A percentile compares a stretch with the other conserved stretches of the same genome.
Evolutionary conservation across 495 filamentous ascomycete genomes (phyloP).

Genomic region (Pseudotulostoma volvatum): DNA sequence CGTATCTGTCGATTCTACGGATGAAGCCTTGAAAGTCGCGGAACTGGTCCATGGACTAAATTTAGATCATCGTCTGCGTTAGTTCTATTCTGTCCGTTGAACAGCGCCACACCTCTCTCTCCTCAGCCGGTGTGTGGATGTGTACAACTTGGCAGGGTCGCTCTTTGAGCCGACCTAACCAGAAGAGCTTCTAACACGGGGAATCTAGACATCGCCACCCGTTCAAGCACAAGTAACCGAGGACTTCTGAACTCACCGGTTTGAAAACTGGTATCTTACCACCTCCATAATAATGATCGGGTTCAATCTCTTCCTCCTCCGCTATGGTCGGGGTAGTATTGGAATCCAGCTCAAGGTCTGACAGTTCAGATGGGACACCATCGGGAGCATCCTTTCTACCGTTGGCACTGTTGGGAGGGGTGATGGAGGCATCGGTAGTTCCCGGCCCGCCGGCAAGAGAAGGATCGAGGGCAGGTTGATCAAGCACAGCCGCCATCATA

Average conservation of each 20-base stretch:
- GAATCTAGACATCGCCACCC: too few relatives aligned
- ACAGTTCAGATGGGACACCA: slow-evolving; percentile 27
- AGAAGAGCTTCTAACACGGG: slow-evolving; percentile 1
- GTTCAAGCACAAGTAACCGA: too few relatives aligned
- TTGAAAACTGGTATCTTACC: slow-evolving; percentile 88
- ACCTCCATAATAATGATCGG: slow-evolving; percentile 72
- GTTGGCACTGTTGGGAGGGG: slow-evolving; percentile 30
- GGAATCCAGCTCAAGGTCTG: slow-evolving; percentile 29
- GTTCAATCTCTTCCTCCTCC: slow-evolving; percentile 49
- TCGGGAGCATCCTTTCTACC: slow-evolving; percentile 29
- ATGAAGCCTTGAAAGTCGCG: slow-evolving; percentile 78
- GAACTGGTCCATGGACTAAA: slow-evolving; percentile 79
- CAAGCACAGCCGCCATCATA: slow-evolving; percentile 22
- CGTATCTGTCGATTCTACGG: slow-evolving; percentile 76
- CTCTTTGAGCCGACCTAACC: not conserved
- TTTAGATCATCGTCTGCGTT: slow-evolving; percentile 1
- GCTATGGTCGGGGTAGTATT: slow-evolving; percentile 12
- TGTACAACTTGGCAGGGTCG: not conserved
- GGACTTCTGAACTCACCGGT: slow-evolving; percentile 67
- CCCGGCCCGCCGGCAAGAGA: slow-evolving; percentile 13
- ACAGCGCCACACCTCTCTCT: not conserved
- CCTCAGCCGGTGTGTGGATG: not conserved
- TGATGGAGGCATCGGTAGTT: slow-evolving; percentile 23
- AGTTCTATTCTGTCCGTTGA: not conserved
- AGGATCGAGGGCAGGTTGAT: slow-evolving; percentile 9